phyloP scores from a whole-genome alignment of 345 rosid species.

The Salix brachista region DNA sequence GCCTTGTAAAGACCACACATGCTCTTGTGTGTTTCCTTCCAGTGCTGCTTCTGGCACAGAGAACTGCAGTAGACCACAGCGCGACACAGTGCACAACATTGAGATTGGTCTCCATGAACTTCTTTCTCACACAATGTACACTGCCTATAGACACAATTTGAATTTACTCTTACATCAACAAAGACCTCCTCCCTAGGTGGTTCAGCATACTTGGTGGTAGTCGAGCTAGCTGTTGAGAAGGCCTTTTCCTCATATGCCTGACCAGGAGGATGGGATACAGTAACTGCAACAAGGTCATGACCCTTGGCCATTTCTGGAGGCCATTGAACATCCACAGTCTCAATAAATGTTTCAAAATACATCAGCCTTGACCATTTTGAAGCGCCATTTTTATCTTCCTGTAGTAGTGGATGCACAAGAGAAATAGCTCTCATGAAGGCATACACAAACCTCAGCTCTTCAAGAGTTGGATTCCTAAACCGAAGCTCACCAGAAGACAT shows the following conservation, averaged over 20 bases:
- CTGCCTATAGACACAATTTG: slow-evolving; percentile 27
- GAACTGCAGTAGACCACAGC: slow-evolving; percentile 49
- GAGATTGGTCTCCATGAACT: slow-evolving; percentile 39
- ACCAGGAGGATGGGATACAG: slow-evolving; percentile 56
- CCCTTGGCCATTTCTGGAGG: slow-evolving; percentile 53
- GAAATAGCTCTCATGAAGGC: slow-evolving; percentile 58
- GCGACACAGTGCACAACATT: slow-evolving; percentile 46
- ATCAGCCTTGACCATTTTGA: slow-evolving; percentile 37
- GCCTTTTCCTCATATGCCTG: slow-evolving; percentile 53
- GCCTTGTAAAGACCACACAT: slow-evolving; percentile 48
- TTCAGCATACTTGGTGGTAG: slow-evolving; percentile 43
- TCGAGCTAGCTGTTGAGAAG: slow-evolving; percentile 36
- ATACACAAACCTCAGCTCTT: slow-evolving; percentile 62
- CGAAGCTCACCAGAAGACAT: slow-evolving; percentile 43
- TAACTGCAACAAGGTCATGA: slow-evolving; percentile 58
- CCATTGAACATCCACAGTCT: slow-evolving; percentile 72
- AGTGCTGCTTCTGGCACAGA: slow-evolving; percentile 50
- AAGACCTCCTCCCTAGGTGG: slow-evolving; percentile 33
- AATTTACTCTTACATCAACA: slow-evolving; percentile 25
- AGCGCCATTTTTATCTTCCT: slow-evolving; percentile 44
- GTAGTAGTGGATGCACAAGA: slow-evolving; percentile 56
- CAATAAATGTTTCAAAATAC: slow-evolving; percentile 55
- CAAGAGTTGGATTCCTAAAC: slow-evolving; percentile 55
- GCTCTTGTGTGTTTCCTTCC: slow-evolving; percentile 48
- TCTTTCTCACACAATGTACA: slow-evolving; percentile 50